These are phyloP conservation scores for Amoeboaphelidium protococcarum DNA, from an alignment of 371 early-diverging fungal species.

Conservation along the genomic window DNA sequence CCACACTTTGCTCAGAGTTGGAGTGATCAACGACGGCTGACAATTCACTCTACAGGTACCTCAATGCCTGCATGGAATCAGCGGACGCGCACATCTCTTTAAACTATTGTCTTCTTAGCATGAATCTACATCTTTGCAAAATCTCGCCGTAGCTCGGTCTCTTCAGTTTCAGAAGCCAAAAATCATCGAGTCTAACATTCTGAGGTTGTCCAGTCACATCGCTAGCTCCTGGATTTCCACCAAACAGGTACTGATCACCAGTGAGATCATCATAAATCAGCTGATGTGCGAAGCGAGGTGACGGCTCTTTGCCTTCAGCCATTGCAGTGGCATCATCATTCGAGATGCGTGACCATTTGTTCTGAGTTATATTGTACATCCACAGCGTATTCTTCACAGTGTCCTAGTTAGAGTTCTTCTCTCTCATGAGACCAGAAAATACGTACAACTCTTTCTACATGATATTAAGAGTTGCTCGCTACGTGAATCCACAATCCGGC, in stretches of 20 bases:
- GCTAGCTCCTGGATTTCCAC: slow-evolving; percentile 53
- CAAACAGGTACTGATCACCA: slow-evolving; percentile 47
- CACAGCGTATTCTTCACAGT: slow-evolving; percentile 39
- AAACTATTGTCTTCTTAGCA: slow-evolving; percentile 27
- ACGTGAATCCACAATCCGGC: slow-evolving; percentile 51
- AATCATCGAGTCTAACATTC: slow-evolving; percentile 47
- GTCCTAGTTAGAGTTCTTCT: slow-evolving; percentile 20
- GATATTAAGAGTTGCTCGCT: slow-evolving; percentile 50
- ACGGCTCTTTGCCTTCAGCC: slow-evolving; percentile 25
- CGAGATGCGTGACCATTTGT: slow-evolving; percentile 43
- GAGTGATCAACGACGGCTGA: slow-evolving; percentile 32
- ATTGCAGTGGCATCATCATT: slow-evolving; percentile 25
- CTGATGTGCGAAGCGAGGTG: slow-evolving; percentile 63
- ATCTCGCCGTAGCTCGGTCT: slow-evolving; percentile 15
- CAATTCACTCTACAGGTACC: slow-evolving; percentile 34
- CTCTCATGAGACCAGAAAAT: slow-evolving; percentile 31
- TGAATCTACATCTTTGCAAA: not conserved
- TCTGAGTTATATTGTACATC: slow-evolving; percentile 30
- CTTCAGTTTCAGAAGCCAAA: slow-evolving; percentile 44
- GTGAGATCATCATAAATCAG: slow-evolving; percentile 36
- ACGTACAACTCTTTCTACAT: slow-evolving; percentile 52
- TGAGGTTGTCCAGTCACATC: not conserved
- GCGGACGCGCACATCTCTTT: slow-evolving; percentile 25
- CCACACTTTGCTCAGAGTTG: slow-evolving; percentile 24
- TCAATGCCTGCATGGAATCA: slow-evolving; percentile 19